A percentile compares a stretch with the other conserved stretches of the same genome.
Evolutionary conservation across 352 stramenopile species (phyloP).

Genomic region (Globisporangium acanthophoron): DNA sequence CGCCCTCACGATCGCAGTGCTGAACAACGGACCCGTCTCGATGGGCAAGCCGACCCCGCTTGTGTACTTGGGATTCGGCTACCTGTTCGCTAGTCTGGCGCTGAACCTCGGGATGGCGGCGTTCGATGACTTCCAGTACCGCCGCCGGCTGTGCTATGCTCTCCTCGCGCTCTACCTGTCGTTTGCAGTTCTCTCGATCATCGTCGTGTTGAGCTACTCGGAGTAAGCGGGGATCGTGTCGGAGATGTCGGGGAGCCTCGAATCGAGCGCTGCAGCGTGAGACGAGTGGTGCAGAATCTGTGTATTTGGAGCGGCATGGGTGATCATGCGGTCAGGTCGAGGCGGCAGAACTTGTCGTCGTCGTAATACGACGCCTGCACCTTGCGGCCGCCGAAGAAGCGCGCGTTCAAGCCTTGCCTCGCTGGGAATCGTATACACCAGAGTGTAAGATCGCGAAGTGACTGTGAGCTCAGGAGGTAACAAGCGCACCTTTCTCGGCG

Average conservation of each 20-base stretch:
- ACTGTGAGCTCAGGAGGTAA: background rate
- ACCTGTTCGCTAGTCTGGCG: slow-evolving; percentile 54
- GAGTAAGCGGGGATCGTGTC: background rate
- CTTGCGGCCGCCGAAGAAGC: slow-evolving; percentile 88
- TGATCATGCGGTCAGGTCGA: slow-evolving; percentile 42
- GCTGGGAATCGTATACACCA: slow-evolving; percentile 27
- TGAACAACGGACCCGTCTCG: slow-evolving; percentile 42
- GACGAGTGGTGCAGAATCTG: background rate
- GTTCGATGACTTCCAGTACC: slow-evolving; percentile 58
- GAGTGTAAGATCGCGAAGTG: background rate
- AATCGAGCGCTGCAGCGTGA: background rate
- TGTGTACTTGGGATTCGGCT: slow-evolving; percentile 64
- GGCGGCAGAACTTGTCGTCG: slow-evolving; percentile 63
- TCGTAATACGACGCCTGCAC: slow-evolving; percentile 82
- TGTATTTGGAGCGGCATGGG: background rate
- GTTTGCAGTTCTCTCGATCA: slow-evolving; percentile 64
- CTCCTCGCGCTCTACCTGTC: slow-evolving; percentile 52
- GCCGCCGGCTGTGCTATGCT: slow-evolving; percentile 48
- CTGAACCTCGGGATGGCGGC: slow-evolving; percentile 59
- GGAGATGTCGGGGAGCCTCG: background rate
- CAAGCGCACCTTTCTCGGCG: slow-evolving; percentile 65
- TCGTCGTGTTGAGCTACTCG: slow-evolving; percentile 24
- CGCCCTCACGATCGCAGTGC: slow-evolving; percentile 57
- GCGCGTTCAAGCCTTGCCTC: slow-evolving; percentile 71
- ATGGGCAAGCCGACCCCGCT: slow-evolving; percentile 52